Base-by-base conservation (phyloP, 441 rosid genomes). In the Isatis lusitanica region DNA sequence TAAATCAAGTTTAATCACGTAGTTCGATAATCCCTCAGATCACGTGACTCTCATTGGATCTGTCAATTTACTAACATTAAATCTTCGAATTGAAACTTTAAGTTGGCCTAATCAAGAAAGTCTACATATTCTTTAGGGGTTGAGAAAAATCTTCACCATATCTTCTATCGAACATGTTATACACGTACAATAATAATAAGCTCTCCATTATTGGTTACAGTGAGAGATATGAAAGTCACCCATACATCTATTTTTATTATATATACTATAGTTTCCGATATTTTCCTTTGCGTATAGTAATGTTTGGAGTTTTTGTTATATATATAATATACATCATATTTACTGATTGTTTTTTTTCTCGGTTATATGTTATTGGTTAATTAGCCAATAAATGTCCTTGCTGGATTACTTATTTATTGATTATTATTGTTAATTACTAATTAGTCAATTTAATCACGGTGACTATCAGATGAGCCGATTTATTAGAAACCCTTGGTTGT, bases 31-130 rank as follows among this genome's bases (percentile, higher is more conserved):
- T 5, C 33, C 16, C 58, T 52, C n/a, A 13, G 9, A 42, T 15
- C 75, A 76, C 79, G 66, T 70, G 79, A 63, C 31, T 57, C 67
- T 38, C 75, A 50, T 70, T 70, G 75, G 62, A 63, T 76, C 62
- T 76, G 53, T 76, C 79, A 56, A 63, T 56, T 46, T 63, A 9
- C n/a, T 13, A 28, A 52, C 56, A 68, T 42, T 16, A 26, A 51
- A 63, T 26, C 40, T 63, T 46, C 30, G 12, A 18, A 55, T 6
- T n/a, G 16, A 43, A 44, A 15, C 65, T 69, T 68, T 28, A 24
- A 55, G n/a, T 13, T 56, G 60, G 66, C 71, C 31, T 63, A 55
- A 63, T 55, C 75, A 56, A 75, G 44, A 24, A 44, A 53, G 52
- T 75, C 75, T 21, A 18, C 71, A 63, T 63, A 17, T 68, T 46